Percentiles rank a stretch among this genome's conserved stretches.
Conservation (phyloP, 2,329 filamentous ascomycete genomes). For the Fusarium papillatum region DNA sequence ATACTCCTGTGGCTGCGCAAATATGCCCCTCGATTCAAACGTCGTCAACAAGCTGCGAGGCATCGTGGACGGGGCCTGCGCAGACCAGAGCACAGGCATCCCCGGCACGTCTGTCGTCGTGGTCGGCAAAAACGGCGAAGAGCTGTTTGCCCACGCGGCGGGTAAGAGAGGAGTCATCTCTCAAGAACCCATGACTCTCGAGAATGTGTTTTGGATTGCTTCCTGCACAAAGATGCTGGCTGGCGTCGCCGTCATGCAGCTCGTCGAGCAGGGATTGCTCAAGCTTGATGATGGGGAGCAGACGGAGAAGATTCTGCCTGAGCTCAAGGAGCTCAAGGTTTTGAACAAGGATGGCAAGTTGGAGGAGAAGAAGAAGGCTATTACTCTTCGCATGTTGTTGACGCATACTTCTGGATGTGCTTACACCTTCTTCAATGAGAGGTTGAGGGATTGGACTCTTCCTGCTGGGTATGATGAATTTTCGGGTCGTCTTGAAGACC, state of each 20-base stretch:
- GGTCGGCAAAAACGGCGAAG: slow-evolving; percentile 61
- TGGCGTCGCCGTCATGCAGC: slow-evolving; percentile 67
- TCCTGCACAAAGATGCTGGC: slow-evolving; percentile 70
- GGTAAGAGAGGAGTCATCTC: slow-evolving; percentile 60
- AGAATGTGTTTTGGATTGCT: slow-evolving; percentile 72
- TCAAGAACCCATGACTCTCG: slow-evolving; percentile 67
- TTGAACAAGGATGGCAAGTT: slow-evolving; percentile 52
- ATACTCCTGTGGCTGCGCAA: too few species aligned
- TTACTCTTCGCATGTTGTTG: slow-evolving; percentile 71
- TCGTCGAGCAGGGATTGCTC: slow-evolving; percentile 65
- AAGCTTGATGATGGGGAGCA: slow-evolving; percentile 62
- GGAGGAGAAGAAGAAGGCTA: slow-evolving; percentile 60
- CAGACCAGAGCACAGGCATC: slow-evolving; percentile 54
- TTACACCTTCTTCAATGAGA: slow-evolving; percentile 67
- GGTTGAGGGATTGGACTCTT: slow-evolving; percentile 59
- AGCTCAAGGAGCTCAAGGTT: slow-evolving; percentile 63
- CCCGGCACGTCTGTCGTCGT: slow-evolving; percentile 61
- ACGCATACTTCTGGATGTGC: slow-evolving; percentile 69
- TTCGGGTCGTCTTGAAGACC: slow-evolving; percentile 63
- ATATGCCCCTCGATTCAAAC: slow-evolving; percentile 35
- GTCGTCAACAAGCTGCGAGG: slow-evolving; percentile 26
- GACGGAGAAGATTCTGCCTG: slow-evolving; percentile 62
- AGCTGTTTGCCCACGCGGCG: slow-evolving; percentile 61
- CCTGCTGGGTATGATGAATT: slow-evolving; percentile 71
- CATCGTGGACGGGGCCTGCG: slow-evolving; percentile 53